Conservation (phyloP, 371 early-diverging fungal genomes). For the Nematocida ironsii region DNA sequence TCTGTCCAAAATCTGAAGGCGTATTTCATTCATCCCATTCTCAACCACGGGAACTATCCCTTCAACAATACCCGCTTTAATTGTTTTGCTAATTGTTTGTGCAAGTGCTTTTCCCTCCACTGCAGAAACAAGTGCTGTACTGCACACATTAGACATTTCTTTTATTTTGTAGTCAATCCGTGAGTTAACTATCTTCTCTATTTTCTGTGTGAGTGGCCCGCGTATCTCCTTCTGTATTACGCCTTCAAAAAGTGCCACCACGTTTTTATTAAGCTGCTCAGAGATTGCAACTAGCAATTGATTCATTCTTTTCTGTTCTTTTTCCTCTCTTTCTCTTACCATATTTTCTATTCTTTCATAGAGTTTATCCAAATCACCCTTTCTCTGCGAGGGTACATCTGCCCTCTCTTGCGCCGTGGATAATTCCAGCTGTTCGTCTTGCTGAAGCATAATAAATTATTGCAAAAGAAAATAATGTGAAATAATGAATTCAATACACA, state of each 20-base stretch:
- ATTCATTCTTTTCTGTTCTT: conserved; percentile 42
- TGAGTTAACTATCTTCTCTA: conserved; percentile 24
- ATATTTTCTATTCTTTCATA: conserved; percentile 39
- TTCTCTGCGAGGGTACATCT: background rate
- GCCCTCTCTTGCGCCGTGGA: background rate
- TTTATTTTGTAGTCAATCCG: conserved; percentile 40
- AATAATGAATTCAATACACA: background rate
- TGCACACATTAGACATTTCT: conserved; percentile 29
- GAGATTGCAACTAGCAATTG: conserved; percentile 36
- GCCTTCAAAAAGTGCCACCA: conserved; percentile 34
- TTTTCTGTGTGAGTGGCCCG: conserved; percentile 9
- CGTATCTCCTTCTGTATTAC: conserved; percentile 53
- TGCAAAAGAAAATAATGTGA: conserved; percentile 42
- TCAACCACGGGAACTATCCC: conserved; percentile 63
- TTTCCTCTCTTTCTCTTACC: conserved; percentile 56
- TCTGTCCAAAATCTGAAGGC: conserved; percentile 64
- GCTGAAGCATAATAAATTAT: conserved; percentile 15
- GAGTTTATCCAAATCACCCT: background rate
- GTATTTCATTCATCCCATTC: conserved; percentile 66
- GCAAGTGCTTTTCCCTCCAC: conserved; percentile 26
- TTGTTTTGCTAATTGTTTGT: conserved; percentile 1
- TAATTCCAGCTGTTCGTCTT: conserved; percentile 25
- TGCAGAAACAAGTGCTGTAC: background rate
- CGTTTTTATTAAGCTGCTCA: conserved; percentile 57
- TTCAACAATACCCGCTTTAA: conserved; percentile 58